Conservation (phyloP, 164 flowering plant genomes). For the Brasenia schreberi region DNA sequence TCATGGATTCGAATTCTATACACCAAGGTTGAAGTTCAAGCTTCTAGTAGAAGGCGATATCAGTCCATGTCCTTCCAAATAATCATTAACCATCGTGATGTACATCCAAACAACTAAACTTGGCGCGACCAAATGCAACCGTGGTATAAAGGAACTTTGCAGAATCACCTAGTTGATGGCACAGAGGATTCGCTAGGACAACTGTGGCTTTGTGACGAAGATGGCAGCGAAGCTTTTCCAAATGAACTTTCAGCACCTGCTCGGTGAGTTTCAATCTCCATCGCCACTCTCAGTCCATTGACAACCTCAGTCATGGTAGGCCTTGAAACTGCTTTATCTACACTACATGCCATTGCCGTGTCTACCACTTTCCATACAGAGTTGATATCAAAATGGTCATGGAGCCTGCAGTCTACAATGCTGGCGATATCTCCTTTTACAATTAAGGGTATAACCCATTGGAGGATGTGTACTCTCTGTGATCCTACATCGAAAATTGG, state of each 20-base stretch:
- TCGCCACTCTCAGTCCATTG: slow-evolving; percentile 11
- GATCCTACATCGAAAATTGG: slow-evolving; percentile 8
- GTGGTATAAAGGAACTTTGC: too few species aligned
- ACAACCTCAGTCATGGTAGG: slow-evolving; percentile 26
- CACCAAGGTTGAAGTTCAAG: too few species aligned
- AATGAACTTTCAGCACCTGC: too few species aligned
- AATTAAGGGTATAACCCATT: slow-evolving; percentile 23
- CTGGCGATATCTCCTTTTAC: slow-evolving; percentile 20
- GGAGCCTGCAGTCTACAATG: slow-evolving; percentile 28
- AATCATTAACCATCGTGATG: too few species aligned
- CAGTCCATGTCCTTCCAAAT: too few species aligned
- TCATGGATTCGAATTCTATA: too few species aligned
- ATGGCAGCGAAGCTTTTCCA: too few species aligned
- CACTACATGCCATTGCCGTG: slow-evolving; percentile 32
- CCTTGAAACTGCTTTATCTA: slow-evolving; percentile 13
- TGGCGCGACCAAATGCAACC: too few species aligned
- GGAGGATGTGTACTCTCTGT: slow-evolving; percentile 14
- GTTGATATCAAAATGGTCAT: slow-evolving; percentile 14
- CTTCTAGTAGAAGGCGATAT: too few species aligned
- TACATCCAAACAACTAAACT: too few species aligned
- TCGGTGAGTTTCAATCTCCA: background rate
- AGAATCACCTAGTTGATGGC: background rate
- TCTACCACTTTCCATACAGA: slow-evolving; percentile 38
- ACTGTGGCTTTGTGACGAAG: too few species aligned
- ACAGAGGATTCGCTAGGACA: too few species aligned